Conservation (phyloP, 2,329 filamentous ascomycete species). For the Apiospora marii region DNA sequence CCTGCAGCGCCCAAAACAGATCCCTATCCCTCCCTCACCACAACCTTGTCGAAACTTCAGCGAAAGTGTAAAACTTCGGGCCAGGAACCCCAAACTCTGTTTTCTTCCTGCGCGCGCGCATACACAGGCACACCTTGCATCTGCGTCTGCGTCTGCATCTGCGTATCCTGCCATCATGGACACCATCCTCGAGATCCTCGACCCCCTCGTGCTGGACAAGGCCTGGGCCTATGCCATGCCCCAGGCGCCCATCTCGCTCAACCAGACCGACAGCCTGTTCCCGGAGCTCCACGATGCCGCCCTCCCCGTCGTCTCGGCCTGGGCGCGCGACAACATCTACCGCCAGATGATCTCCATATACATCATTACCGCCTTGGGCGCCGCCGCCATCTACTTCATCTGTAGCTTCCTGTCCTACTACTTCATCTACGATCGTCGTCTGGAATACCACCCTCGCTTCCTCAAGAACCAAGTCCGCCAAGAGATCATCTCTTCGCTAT, state of each 20-base stretch:
- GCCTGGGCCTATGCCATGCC: conserved; percentile 50
- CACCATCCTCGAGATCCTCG: conserved; percentile 49
- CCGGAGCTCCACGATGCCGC: conserved; percentile 27
- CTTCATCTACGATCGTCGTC: conserved; percentile 63
- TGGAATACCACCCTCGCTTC: conserved; percentile 56
- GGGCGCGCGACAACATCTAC: conserved; percentile 50
- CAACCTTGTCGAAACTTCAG: not conserved
- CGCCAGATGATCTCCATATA: conserved; percentile 50
- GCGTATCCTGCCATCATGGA: conserved; percentile 43
- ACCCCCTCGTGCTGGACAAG: conserved; percentile 50
- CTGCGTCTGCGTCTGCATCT: not conserved
- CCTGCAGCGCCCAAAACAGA: not conserved
- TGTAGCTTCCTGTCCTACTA: conserved; percentile 76
- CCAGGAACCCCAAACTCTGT: conserved; percentile 18
- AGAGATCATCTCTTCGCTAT: conserved; percentile 53
- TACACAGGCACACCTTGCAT: too few species aligned
- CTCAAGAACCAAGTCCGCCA: conserved; percentile 55
- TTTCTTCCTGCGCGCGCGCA: conserved; percentile 15
- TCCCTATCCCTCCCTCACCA: conserved; percentile 1
- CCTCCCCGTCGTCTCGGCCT: conserved; percentile 38
- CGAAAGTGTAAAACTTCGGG: conserved; percentile 16
- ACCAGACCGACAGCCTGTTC: conserved; percentile 26
- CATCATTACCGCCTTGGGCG: conserved; percentile 48
- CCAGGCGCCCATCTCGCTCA: conserved; percentile 30
- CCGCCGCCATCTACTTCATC: conserved; percentile 63